Percentiles rank a stretch among this genome's conserved stretches.
Conservation (phyloP, 2,329 filamentous ascomycete genomes). For the Aspergillus sp. region DNA sequence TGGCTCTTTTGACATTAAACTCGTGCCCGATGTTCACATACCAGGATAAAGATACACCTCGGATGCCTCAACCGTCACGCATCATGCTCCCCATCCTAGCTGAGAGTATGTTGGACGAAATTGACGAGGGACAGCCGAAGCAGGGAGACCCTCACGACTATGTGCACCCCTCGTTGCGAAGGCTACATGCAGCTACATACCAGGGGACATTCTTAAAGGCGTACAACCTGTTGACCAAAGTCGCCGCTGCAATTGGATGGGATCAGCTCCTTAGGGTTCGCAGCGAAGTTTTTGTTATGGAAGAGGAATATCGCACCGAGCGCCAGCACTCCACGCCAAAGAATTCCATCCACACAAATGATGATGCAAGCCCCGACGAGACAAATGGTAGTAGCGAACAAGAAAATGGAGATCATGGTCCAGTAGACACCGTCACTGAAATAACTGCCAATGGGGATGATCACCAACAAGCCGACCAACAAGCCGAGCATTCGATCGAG, state of each 20-base stretch:
- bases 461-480: constrained; percentile 24
- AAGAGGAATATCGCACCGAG: constrained; percentile 94
- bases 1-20: constrained; percentile 91
- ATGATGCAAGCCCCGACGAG: constrained; percentile 33
- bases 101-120: constrained; percentile 91
- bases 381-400: constrained; percentile 37
- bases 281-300: constrained; percentile 98
- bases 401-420: constrained; percentile 30
- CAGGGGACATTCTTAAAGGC: constrained; percentile 95
- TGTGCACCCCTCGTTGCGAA: constrained; percentile 81
- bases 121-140: constrained; percentile 77
- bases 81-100: constrained; percentile 83
- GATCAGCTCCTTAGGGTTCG: constrained; percentile 91
- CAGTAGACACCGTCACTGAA: constrained; percentile 25
- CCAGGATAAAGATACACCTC: constrained; percentile 93
- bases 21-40: constrained; percentile 99
- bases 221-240: constrained; percentile 89
- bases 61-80: constrained; percentile 89
- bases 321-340: constrained; percentile 35
- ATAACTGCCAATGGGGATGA: constrained; percentile 34
- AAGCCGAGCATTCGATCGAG: constrained; percentile 57
- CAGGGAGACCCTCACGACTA: constrained; percentile 78
- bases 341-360: constrained; percentile 20
- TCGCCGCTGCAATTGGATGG: constrained; percentile 96
- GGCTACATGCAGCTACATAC: constrained; percentile 83